phyloP scores from a whole-genome alignment of 345 rosid species.

The Salix exigua region DNA sequence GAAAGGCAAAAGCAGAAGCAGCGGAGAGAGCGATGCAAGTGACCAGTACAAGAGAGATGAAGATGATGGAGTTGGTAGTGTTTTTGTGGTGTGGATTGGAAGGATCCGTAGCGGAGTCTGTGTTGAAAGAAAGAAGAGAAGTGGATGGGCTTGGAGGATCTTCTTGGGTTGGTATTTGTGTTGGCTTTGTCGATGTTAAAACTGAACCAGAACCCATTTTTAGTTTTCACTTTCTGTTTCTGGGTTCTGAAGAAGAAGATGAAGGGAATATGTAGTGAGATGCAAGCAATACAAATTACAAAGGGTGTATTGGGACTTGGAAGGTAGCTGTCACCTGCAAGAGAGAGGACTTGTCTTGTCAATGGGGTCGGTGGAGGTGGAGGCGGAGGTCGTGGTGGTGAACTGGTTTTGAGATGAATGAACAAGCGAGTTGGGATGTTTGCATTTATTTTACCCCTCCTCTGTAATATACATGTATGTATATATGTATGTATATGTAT shows the following conservation, averaged over 20 bases:
- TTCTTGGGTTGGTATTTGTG: conserved; percentile 29
- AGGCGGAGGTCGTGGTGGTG: too few relatives aligned
- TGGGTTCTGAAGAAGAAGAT: neutral
- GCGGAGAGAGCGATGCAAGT: conserved; percentile 67
- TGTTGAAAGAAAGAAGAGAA: conserved; percentile 55
- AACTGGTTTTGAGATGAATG: too few relatives aligned
- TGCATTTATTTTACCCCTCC: too few relatives aligned
- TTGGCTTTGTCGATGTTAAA: conserved; percentile 36
- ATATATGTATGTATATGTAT: too few relatives aligned
- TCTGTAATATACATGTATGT: too few relatives aligned
- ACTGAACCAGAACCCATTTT: conserved; percentile 39
- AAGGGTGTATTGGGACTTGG: neutral
- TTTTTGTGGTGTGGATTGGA: conserved; percentile 18
- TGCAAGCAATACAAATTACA: neutral
- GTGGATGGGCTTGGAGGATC: conserved; percentile 41
- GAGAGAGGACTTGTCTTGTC: neutral
- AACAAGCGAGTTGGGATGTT: too few relatives aligned
- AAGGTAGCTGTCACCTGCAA: neutral
- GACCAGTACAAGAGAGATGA: conserved; percentile 49
- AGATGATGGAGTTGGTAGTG: conserved; percentile 38
- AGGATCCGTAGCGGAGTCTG: conserved; percentile 29
- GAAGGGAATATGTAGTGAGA: neutral
- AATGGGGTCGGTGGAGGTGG: too few relatives aligned
- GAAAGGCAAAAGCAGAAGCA: conserved; percentile 67
- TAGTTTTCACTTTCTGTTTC: neutral